Base-by-base conservation (phyloP, 164 flowering plant species). In the Berberis thunbergii region DNA sequence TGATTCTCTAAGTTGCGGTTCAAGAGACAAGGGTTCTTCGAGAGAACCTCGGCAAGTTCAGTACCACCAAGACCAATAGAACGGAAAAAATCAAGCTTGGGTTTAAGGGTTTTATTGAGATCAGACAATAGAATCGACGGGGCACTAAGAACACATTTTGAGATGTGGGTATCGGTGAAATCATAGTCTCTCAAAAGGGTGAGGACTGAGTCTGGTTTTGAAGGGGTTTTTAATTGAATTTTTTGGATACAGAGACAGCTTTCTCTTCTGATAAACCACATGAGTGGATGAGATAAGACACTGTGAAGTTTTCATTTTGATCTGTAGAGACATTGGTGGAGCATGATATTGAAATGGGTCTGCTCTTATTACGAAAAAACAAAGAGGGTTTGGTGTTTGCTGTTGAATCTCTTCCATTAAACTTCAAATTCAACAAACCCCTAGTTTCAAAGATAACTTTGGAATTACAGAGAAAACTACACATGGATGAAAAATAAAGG, bases 241-340 rank as follows among this genome's bases (percentile, higher is more conserved):
- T 7, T 54, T 64, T 55, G 66, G 73, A 70, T 38, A 64, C 75
- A 38, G 68, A 55, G 6, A 60, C 11, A 13, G 79, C 77, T 13
- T 39, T 13, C 49, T 69, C 63, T 9, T 54, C 54, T 1, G 75
- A 66, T 7, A 75, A 49, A 39, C 72, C 76, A 59, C 60, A 59
- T 45, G 64, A 10, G 61, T 70, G 53, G 2, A 64, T 58, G 65
- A 76, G 68, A 66, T 73, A 73, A 40, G 71, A 65, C 3, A 73
- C 71, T 0, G 54, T 54, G 12, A 67, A 67, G 4, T 26, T 26
- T 26, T 26, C 26, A 26, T 26, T 26, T 26, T 26, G 26, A 26
- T 26, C 26, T 26, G 26, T 26, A 26, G 26, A 26, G 26, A 26
- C 26, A 26, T 26, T 26, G 26, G 26, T 26, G 26, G 26, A 26